Evolutionary conservation across 805 yeast genomes (phyloP).

Genomic region (Cyberlindnera misumaiensis): DNA sequence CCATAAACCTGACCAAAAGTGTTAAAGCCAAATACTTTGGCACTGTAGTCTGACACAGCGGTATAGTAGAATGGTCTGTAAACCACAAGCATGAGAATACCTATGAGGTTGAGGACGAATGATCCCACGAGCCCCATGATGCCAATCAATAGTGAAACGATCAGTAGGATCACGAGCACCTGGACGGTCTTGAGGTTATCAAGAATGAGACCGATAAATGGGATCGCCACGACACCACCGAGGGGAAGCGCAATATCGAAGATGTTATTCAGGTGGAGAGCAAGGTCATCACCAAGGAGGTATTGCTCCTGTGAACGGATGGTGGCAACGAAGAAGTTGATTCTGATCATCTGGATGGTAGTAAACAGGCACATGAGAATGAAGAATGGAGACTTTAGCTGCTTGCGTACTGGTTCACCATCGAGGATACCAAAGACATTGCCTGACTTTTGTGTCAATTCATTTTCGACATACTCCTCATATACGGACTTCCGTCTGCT

Average conservation of each 20-base stretch:
- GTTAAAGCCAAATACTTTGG: conserved; percentile 87
- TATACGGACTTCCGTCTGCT: conserved; percentile 47
- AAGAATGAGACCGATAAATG: conserved; percentile 73
- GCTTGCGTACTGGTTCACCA: conserved; percentile 43
- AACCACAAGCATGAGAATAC: conserved; percentile 65
- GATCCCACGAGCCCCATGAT: conserved; percentile 56
- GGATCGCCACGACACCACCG: conserved; percentile 84
- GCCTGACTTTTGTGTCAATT: conserved; percentile 45
- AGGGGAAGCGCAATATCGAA: conserved; percentile 84
- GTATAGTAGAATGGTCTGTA: conserved; percentile 93
- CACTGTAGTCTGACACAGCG: conserved; percentile 84
- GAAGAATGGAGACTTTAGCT: conserved; percentile 63
- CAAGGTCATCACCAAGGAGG: conserved; percentile 48
- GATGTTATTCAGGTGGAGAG: conserved; percentile 56
- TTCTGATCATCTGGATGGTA: conserved; percentile 82
- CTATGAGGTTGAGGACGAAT: conserved; percentile 47
- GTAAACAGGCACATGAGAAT: conserved; percentile 70
- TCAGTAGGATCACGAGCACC: conserved; percentile 44
- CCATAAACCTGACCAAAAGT: conserved; percentile 94
- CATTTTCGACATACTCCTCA: conserved; percentile 59
- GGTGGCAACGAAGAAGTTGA: conserved; percentile 91
- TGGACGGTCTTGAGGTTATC: conserved; percentile 65
- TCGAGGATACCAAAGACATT: conserved; percentile 72
- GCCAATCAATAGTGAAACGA: conserved; percentile 59
- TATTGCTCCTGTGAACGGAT: conserved; percentile 75